Conservation (phyloP, 2,329 filamentous ascomycete genomes). For the Hirsutella rhossiliensis region DNA sequence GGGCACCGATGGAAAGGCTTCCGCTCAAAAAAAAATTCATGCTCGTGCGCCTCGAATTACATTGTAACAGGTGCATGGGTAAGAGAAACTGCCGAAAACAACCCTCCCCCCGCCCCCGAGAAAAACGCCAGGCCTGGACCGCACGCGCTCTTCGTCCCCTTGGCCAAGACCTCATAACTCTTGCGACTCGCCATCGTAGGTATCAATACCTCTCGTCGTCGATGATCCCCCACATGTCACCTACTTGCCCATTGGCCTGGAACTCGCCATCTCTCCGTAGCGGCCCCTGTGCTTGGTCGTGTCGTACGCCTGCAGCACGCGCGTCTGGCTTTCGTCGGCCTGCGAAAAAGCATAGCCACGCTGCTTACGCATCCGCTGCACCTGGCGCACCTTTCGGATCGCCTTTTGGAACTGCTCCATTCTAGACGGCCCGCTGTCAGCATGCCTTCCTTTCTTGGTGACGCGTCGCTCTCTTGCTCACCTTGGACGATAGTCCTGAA, state of each 20-base stretch:
- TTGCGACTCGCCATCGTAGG: no score
- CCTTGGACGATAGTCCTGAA: constrained; percentile 95
- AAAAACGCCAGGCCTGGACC: no score
- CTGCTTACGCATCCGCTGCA: constrained; percentile 98
- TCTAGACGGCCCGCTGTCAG: constrained; percentile 27
- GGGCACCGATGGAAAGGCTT: no score
- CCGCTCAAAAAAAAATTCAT: no score
- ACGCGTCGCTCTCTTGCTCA: constrained; percentile 17
- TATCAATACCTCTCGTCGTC: no score
- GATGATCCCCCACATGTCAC: not conserved
- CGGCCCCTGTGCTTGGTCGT: constrained; percentile 83
- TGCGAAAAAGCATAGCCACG: constrained; percentile 97
- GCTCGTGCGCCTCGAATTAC: no score
- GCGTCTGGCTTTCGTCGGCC: constrained; percentile 90
- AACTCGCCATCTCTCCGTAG: constrained; percentile 83
- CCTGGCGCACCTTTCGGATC: constrained; percentile 94
- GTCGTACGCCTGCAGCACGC: constrained; percentile 94
- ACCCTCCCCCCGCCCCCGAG: no score
- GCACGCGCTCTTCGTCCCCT: no score
- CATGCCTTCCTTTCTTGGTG: not conserved
- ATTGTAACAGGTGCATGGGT: no score
- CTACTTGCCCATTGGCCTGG: constrained; percentile 18
- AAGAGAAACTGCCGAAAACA: no score
- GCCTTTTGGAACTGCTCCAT: constrained; percentile 99
- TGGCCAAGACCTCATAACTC: no score